Percentiles rank a stretch among this genome's conserved stretches.
phyloP scores from a whole-genome alignment of 495 filamentous ascomycete genomes.

The Penicillium nucicola region DNA sequence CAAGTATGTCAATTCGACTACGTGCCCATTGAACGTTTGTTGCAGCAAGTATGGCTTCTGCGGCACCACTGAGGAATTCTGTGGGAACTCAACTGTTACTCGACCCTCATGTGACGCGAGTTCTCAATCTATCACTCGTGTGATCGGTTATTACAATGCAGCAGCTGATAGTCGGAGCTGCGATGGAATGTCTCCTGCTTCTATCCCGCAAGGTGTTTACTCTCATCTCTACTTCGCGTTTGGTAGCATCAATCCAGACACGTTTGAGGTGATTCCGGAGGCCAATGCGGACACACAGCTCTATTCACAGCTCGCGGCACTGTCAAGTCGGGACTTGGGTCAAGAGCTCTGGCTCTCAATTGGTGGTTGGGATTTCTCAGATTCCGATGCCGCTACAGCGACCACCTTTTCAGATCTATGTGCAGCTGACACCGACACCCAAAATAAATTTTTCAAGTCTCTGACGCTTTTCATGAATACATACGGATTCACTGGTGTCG shows the following conservation, averaged over 20 bases:
- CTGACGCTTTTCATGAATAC: constrained; percentile 38
- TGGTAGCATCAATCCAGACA: constrained; percentile 34
- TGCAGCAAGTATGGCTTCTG: constrained; percentile 31
- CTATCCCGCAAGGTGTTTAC: constrained; percentile 11
- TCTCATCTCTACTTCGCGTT: constrained; percentile 51
- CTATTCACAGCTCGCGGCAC: too few species aligned
- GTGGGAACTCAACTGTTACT: too few species aligned
- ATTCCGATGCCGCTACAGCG: constrained; percentile 23
- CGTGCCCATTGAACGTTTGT: constrained; percentile 31
- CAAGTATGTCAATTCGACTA: not conserved
- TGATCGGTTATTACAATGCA: too few species aligned
- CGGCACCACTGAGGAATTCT: constrained; percentile 27
- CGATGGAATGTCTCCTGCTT: constrained; percentile 10
- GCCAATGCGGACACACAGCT: too few species aligned
- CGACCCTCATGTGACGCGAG: too few species aligned
- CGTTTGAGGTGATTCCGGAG: too few species aligned
- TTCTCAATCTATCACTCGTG: too few species aligned
- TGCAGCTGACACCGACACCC: constrained; percentile 23
- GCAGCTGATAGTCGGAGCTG: too few species aligned
- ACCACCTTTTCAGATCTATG: constrained; percentile 31
- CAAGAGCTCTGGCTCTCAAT: constrained; percentile 44
- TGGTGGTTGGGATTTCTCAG: constrained; percentile 41
- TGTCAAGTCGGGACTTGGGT: too few species aligned
- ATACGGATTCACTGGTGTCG: too few species aligned
- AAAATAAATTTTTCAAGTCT: constrained; percentile 41